Evolutionary conservation across 768 basidiomycete genomes (phyloP), one percentile per base, ranked within the genome.

Genomic region (Amanita thiersii): DNA sequence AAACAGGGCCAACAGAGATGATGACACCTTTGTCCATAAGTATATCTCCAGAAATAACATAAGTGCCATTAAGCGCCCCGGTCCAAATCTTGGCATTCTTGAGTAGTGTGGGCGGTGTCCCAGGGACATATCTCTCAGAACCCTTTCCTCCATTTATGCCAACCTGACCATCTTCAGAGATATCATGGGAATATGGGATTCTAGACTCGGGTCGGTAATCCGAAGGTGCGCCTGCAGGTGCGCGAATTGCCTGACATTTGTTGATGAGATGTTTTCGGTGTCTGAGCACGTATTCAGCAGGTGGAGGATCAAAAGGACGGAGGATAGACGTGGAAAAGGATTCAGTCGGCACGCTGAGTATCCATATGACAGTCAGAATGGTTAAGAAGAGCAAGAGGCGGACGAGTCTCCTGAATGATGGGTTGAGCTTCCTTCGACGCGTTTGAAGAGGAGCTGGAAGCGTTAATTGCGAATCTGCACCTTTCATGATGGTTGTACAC

Each of bases 51-150:
- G 61, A 59, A 7, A 81, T 47, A 5, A 80, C 53, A 48, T 83
- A 73, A 4, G 59, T 61, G 0, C 85, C 86, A 23, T 72, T 62
- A 7, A 67, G 49, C 5, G 62, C 58, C 0, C 86, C 88, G 2
- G 86, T 87, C 88, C 88, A 91, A 20, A 90, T 71, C 4, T 73
- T 77, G 7, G 79, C 85, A 54, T 90, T 86, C 44, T 62, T 68
- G 23, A 91, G 66, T 19, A 79, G 61, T 1, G 70, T 65, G 1
- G 78, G 55, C 3, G 52, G 52, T 1, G 85, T 81, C 0, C 76
- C 81, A 0, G 55, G 54, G 5, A 65, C 73, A 46, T 65, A 74
- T 20, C 81, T 65, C 51, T 84, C 80, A 11, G 77, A 80, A 23
- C 57, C 23, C 28, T 17, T 35, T n/a, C 32, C 24, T 19, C 20